These are phyloP conservation scores for Carex pumila DNA, from an alignment of 176 grass and related monocot species.

Conservation along the genomic window DNA sequence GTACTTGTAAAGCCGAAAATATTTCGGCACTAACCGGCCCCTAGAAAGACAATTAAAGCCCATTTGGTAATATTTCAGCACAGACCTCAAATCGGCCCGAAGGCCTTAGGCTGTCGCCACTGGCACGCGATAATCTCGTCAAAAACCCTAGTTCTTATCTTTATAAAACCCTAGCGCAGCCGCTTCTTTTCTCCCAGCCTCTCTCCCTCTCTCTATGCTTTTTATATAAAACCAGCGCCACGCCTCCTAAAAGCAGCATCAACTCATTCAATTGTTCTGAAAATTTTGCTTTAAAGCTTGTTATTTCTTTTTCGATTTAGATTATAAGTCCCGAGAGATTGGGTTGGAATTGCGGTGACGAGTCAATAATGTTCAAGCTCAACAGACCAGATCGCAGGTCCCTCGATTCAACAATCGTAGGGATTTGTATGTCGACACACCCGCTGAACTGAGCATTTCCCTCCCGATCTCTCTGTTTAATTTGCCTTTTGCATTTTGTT, in stretches of 20 bases:
- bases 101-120: not conserved
- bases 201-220: not conserved
- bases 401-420: constrained; percentile 25
- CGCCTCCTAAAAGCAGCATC: not conserved
- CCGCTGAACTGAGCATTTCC: constrained; percentile 84
- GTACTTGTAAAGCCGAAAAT: not conserved
- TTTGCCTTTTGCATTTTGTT: no score
- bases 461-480: not conserved
- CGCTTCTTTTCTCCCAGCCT: not conserved
- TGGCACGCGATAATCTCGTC: not conserved
- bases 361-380: constrained; percentile 81
- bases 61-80: not conserved
- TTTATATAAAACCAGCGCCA: no score
- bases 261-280: not conserved
- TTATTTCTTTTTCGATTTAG: not conserved
- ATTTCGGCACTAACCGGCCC: not conserved
- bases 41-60: not conserved
- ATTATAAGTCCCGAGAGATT: no score
- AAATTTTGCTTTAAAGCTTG: not conserved
- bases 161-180: constrained; percentile 16
- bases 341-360: constrained; percentile 55
- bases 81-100: not conserved
- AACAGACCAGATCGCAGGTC: constrained; percentile 89
- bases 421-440: constrained; percentile 84
- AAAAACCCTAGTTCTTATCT: constrained; percentile 3